Percentiles rank a stretch among this genome's conserved stretches.
Conservation (phyloP, 2,329 filamentous ascomycete genomes). For the Sordariomycetes sp. region DNA sequence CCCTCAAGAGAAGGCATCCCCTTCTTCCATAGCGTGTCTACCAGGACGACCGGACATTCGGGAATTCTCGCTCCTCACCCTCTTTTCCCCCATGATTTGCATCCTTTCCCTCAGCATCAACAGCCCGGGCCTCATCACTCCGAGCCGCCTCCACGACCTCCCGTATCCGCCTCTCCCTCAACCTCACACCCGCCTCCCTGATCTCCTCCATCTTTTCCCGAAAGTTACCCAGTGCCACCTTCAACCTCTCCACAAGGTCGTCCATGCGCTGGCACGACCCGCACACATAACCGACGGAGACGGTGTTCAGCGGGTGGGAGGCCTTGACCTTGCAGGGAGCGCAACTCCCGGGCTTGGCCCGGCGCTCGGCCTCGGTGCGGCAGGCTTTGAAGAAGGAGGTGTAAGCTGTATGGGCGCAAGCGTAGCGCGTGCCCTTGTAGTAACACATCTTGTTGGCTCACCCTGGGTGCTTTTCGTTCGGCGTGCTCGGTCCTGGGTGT, state of each 20-base stretch:
- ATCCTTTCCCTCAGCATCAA: no score
- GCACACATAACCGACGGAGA: background rate
- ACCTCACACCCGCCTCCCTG: background rate
- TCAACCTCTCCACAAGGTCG: background rate
- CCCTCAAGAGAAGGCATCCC: no score
- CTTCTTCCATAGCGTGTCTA: no score
- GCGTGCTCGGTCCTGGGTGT: no score
- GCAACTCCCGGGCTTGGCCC: background rate
- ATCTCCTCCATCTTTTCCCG: background rate
- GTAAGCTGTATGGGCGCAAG: slow-evolving; percentile 8
- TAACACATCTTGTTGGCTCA: slow-evolving; percentile 9
- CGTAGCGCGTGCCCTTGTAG: slow-evolving; percentile 9
- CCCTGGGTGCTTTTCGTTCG: background rate
- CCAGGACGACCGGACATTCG: no score
- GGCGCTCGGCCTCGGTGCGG: background rate
- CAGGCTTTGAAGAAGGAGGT: background rate
- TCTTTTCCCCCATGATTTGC: no score
- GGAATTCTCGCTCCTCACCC: no score
- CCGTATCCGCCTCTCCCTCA: background rate
- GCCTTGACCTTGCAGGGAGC: background rate
- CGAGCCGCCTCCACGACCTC: background rate
- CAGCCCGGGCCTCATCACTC: background rate
- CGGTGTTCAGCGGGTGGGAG: background rate
- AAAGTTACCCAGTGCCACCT: background rate
- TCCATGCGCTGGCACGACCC: background rate